Percentiles rank a stretch among this genome's conserved stretches.
Conservation (phyloP, 2,329 filamentous ascomycete genomes). For the Fusarium euwallaceae region DNA sequence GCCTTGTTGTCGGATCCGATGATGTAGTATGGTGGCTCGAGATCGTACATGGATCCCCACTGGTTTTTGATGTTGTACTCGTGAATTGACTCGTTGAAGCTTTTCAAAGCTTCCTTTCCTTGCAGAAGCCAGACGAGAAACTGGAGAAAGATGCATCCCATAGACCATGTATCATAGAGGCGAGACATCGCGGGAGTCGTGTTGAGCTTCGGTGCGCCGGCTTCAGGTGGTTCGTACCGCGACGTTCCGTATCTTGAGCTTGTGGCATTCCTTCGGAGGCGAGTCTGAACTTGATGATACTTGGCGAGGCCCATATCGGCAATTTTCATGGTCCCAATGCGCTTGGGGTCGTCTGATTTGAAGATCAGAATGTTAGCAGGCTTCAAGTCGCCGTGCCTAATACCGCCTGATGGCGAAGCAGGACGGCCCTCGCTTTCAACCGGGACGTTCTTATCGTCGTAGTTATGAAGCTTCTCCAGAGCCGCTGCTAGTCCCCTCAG, state of each 20-base stretch:
- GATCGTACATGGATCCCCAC: background rate
- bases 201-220: background rate
- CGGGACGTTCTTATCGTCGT: background rate
- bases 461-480: constrained; percentile 3
- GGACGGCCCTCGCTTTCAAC: background rate
- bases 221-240: constrained; percentile 6
- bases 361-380: constrained; percentile 14
- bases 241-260: constrained; percentile 4
- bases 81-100: background rate
- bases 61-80: background rate
- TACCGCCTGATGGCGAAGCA: background rate
- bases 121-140: constrained; percentile 15
- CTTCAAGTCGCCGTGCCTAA: constrained; percentile 15
- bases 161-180: constrained; percentile 6
- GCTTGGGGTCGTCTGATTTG: background rate
- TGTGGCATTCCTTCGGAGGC: constrained; percentile 3
- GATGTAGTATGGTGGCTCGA: constrained; percentile 14
- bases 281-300: constrained; percentile 8
- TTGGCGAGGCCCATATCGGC: constrained; percentile 16
- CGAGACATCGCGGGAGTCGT: background rate
- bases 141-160: constrained; percentile 17
- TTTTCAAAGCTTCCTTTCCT: background rate
- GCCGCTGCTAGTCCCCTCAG: background rate
- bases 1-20: background rate
- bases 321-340: constrained; percentile 6